These are phyloP conservation scores for Halophytophthora batemanensis DNA, from an alignment of 352 stramenopile species.

Conservation along the genomic window DNA sequence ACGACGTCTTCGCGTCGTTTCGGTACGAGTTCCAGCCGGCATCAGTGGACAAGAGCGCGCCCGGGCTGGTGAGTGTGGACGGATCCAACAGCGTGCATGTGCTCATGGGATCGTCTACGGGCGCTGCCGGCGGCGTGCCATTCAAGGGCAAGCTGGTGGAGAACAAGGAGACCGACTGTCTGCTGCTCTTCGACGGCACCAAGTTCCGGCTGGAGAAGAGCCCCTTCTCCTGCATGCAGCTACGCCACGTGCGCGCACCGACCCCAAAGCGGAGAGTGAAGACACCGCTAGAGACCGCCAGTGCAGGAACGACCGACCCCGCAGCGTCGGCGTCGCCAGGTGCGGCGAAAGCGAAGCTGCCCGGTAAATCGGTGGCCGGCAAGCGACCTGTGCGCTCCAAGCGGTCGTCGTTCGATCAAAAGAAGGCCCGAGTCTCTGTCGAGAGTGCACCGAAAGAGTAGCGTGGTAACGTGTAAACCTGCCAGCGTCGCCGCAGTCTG, in stretches of 20 bases:
- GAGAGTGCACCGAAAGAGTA: no score
- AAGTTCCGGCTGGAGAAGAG: constrained; percentile 69
- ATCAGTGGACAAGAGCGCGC: constrained; percentile 63
- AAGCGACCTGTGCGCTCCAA: constrained; percentile 12
- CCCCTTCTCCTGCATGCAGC: constrained; percentile 64
- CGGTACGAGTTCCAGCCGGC: constrained; percentile 85
- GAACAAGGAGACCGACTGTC: constrained; percentile 80
- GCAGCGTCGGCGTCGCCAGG: background rate
- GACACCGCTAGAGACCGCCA: constrained; percentile 10
- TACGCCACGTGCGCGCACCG: constrained; percentile 63
- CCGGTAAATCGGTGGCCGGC: background rate
- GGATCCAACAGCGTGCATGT: constrained; percentile 59
- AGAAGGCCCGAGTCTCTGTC: no score
- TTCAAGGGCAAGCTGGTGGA: constrained; percentile 80
- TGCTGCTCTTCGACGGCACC: constrained; percentile 76
- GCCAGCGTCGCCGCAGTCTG: no score
- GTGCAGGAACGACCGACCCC: background rate
- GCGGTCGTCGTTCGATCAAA: constrained; percentile 8
- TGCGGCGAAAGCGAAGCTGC: background rate
- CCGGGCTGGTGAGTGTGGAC: constrained; percentile 66
- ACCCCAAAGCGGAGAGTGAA: constrained; percentile 17
- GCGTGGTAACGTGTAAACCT: no score
- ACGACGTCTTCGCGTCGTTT: constrained; percentile 52
- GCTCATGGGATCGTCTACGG: constrained; percentile 52
- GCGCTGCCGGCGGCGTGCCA: constrained; percentile 49